Evolutionary conservation across 2,329 filamentous ascomycete genomes (phyloP), one percentile per base, ranked within the genome.

Genomic region (Fusarium sp.): DNA sequence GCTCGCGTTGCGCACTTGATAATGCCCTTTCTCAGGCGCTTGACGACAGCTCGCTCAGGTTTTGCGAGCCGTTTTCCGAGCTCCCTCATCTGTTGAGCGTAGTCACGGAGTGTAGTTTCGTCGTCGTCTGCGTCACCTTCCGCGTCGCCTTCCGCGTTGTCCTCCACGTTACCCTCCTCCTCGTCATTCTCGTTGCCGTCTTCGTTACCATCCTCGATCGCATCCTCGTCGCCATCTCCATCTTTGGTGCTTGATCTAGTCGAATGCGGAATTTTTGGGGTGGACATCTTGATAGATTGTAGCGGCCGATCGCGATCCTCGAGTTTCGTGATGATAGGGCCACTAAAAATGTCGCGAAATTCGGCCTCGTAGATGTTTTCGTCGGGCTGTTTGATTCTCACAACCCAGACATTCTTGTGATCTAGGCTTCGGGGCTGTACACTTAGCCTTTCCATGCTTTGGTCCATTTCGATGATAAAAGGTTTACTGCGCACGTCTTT

Each of bases 271-370:
- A n/a, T n/a, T n/a, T n/a, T n/a, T n/a, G n/a, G n/a, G n/a, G n/a
- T n/a, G n/a, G n/a, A n/a, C n/a, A n/a, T n/a, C n/a, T n/a, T n/a
- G n/a, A n/a, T n/a, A n/a, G n/a, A n/a, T n/a, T n/a, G n/a, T n/a
- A n/a, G n/a, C n/a, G n/a, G n/a, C n/a, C n/a, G n/a, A n/a, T n/a
- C n/a, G 0, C 2, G 2, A 2, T 12, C 9, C 11, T 28, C 28
- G 0, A 0, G 8, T 2, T 20, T 23, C 11, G 2, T 3, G 8
- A 11, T 3, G 0, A 2, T 1, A 3, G 11, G 13, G 2, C 1
- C 8, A 33, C 1, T 23, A 1, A 28, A 21, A 6, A 3, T 1
- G 0, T 7, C 12, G 3, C 21, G 43, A 16, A 24, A 0, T 0
- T 10, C 5, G 4, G 2, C 1, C 15, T 33, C 44, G 3, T n/a